Conservation (phyloP, 2,329 filamentous ascomycete species). For the Balansia obtecta region DNA sequence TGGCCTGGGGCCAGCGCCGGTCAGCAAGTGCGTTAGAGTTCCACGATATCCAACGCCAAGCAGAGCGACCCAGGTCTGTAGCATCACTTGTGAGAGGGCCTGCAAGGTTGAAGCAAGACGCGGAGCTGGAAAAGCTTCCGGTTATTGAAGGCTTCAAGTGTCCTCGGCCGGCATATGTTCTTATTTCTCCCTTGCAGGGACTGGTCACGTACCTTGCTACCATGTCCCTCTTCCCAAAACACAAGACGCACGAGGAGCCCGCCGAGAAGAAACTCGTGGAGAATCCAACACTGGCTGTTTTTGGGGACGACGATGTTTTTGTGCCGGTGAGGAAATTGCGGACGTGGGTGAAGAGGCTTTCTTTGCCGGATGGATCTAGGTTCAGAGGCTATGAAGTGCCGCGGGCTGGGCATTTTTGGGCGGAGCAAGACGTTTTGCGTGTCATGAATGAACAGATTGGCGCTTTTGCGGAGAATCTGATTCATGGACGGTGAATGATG, state of each 20-base stretch:
- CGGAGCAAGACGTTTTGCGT: constrained; percentile 35
- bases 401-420: constrained; percentile 52
- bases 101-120: not conserved
- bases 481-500: not conserved
- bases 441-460: constrained; percentile 15
- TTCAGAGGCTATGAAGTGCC: constrained; percentile 37
- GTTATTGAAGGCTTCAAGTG: constrained; percentile 21
- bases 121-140: constrained; percentile 15
- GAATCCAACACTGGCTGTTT: constrained; percentile 56
- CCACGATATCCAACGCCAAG: too few species aligned
- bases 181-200: constrained; percentile 56
- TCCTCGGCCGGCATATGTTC: constrained; percentile 41
- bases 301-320: constrained; percentile 65
- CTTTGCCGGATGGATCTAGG: constrained; percentile 25
- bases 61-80: not conserved
- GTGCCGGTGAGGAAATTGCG: constrained; percentile 52
- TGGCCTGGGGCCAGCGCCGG: not conserved
- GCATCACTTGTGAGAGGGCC: not conserved
- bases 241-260: constrained; percentile 14
- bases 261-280: constrained; percentile 43
- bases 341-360: constrained; percentile 50
- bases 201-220: constrained; percentile 49
- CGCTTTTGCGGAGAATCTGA: constrained; percentile 14
- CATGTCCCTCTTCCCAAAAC: constrained; percentile 35
- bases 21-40: not conserved